Percentiles rank a stretch among this genome's conserved stretches.
Conservation (phyloP, 1,284 basidiomycete species). For the Apiotrichum sp. region DNA sequence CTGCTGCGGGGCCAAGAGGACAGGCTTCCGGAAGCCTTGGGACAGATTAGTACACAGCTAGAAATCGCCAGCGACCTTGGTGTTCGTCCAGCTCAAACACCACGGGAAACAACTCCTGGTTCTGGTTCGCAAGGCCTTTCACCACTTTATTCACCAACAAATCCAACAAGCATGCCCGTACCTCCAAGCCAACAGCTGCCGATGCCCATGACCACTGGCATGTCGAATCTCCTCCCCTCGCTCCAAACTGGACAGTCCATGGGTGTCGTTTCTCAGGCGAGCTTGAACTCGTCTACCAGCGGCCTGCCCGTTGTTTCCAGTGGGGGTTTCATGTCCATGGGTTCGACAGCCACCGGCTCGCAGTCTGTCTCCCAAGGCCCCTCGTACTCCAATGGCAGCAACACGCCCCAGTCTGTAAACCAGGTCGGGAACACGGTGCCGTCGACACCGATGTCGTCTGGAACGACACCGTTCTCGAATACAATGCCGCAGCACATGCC, state of each 20-base stretch:
- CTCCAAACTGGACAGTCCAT: conserved; percentile 24
- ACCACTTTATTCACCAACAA: conserved; percentile 22
- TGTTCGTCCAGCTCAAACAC: conserved; percentile 30
- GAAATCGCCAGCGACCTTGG: conserved; percentile 39
- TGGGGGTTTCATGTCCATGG: conserved; percentile 2
- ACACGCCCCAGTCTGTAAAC: conserved; percentile 4
- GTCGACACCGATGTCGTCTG: conserved; percentile 25
- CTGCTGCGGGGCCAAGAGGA: conserved; percentile 34
- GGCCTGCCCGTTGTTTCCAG: conserved; percentile 4
- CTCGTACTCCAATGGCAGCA: conserved; percentile 43
- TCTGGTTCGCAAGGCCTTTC: conserved; percentile 27
- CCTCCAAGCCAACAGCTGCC: neutral
- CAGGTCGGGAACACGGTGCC: conserved; percentile 30
- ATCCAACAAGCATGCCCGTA: conserved; percentile 5
- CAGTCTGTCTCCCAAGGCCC: conserved; percentile 38
- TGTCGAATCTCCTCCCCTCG: conserved; percentile 23
- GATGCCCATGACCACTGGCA: neutral
- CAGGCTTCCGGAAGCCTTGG: conserved; percentile 32
- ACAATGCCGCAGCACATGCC: conserved; percentile 35
- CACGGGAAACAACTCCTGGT: conserved; percentile 23
- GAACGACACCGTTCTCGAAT: conserved; percentile 21
- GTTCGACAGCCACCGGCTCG: neutral
- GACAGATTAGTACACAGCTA: conserved; percentile 36
- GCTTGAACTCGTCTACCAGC: neutral
- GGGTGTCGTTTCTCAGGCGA: neutral